phyloP scores from a whole-genome alignment of 2,329 filamentous ascomycete genomes.

The Penicillium aurantiogriseum region DNA sequence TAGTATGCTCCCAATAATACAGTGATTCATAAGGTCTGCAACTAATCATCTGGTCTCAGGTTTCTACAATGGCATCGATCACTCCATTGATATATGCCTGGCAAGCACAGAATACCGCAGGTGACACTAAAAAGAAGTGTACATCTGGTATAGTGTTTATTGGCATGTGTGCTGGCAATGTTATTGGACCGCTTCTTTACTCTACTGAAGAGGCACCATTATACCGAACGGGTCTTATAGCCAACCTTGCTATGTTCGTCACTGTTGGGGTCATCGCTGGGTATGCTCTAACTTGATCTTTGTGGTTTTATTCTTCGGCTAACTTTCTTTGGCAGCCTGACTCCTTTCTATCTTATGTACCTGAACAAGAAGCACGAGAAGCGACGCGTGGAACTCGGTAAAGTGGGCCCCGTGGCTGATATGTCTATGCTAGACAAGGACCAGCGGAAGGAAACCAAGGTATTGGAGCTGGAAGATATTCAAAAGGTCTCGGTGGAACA shows the following conservation, averaged over 20 bases:
- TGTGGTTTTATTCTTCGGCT: neutral
- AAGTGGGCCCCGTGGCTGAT: slow-evolving; percentile 29
- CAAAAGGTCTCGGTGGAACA: slow-evolving; percentile 1
- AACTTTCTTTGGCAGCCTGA: slow-evolving; percentile 20
- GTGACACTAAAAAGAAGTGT: slow-evolving; percentile 40
- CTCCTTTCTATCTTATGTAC: slow-evolving; percentile 31
- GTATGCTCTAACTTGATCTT: slow-evolving; percentile 2
- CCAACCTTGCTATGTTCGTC: slow-evolving; percentile 36
- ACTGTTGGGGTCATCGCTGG: slow-evolving; percentile 29
- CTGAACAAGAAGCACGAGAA: slow-evolving; percentile 33
- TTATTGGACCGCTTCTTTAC: slow-evolving; percentile 38
- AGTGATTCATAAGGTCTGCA: too few species aligned
- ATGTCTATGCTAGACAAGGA: slow-evolving; percentile 36
- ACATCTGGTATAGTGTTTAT: slow-evolving; percentile 37
- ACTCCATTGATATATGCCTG: slow-evolving; percentile 39
- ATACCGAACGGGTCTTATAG: slow-evolving; percentile 36
- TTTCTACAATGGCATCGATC: slow-evolving; percentile 35
- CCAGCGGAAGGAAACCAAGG: slow-evolving; percentile 7
- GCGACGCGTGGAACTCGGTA: slow-evolving; percentile 31
- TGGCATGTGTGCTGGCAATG: slow-evolving; percentile 40
- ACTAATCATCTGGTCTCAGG: slow-evolving; percentile 8
- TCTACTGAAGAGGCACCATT: slow-evolving; percentile 34
- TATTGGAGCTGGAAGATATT: slow-evolving; percentile 12
- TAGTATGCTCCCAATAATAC: slow-evolving; percentile 32
- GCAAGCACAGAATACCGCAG: slow-evolving; percentile 39